phyloP scores from a whole-genome alignment of 139 green algal genomes.

The Chlorella sp. region DNA sequence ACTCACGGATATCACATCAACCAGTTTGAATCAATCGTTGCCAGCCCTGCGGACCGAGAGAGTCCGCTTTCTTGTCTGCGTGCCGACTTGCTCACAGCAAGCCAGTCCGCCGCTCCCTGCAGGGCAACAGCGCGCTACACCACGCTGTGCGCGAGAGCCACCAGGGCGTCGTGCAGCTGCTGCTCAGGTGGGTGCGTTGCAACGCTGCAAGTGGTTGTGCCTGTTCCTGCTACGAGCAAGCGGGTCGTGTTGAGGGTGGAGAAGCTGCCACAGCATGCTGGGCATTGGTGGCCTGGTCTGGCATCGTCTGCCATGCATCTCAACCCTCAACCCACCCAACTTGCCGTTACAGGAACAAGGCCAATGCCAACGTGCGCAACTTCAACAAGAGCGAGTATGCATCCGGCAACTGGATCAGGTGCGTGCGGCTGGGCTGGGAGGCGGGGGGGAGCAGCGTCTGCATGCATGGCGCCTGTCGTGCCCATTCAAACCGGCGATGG shows the following conservation, averaged over 20 bases:
- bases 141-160: conserved; percentile 43
- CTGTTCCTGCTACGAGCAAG: no score
- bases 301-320: no score
- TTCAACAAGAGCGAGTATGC: conserved; percentile 41
- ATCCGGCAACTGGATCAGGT: conserved; percentile 58
- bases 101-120: neutral
- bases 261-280: neutral
- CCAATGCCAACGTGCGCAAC: conserved; percentile 14
- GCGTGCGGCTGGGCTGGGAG: neutral
- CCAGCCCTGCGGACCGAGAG: no score
- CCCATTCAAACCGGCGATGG: no score
- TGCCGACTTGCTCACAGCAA: neutral
- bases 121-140: conserved; percentile 68
- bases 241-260: no score
- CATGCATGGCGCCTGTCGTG: no score
- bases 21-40: no score
- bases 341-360: neutral
- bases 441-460: no score
- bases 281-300: neutral
- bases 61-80: no score
- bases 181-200: conserved; percentile 33
- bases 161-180: conserved; percentile 40
- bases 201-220: no score
- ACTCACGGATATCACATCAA: no score
- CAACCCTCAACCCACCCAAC: neutral